Percentiles rank a stretch among this genome's conserved stretches.
Evolutionary conservation across 2,329 filamentous ascomycete genomes (phyloP).

Genomic region (Aureobasidium sp.): DNA sequence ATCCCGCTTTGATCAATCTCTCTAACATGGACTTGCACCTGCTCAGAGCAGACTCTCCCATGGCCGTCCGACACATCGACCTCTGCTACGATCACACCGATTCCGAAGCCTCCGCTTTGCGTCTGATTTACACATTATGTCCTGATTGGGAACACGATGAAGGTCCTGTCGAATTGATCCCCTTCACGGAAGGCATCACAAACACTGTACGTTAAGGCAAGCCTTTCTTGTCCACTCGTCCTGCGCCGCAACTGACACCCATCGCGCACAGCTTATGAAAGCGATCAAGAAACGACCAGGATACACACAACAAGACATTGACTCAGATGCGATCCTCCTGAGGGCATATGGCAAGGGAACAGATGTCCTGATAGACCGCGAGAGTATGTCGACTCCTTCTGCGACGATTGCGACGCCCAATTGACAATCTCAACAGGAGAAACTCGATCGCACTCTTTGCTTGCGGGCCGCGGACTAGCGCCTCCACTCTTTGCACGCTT

Average conservation of each 20-base stretch:
- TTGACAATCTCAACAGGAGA: slow-evolving; percentile 38
- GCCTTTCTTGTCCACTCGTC: not conserved
- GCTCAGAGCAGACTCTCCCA: slow-evolving; percentile 23
- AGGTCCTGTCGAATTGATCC: slow-evolving; percentile 71
- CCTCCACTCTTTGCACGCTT: slow-evolving; percentile 85
- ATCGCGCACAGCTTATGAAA: slow-evolving; percentile 52
- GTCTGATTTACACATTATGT: slow-evolving; percentile 67
- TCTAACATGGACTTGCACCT: slow-evolving; percentile 13
- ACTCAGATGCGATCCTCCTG: slow-evolving; percentile 77
- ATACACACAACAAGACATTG: slow-evolving; percentile 65
- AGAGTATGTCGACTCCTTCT: slow-evolving; percentile 54
- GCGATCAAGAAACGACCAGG: slow-evolving; percentile 62
- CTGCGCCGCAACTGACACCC: slow-evolving; percentile 1
- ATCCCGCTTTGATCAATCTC: not conserved
- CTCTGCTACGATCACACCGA: slow-evolving; percentile 70
- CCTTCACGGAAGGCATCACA: slow-evolving; percentile 96
- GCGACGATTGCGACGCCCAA: slow-evolving; percentile 15
- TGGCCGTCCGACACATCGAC: slow-evolving; percentile 49
- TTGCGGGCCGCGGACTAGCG: slow-evolving; percentile 74
- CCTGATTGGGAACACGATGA: slow-evolving; percentile 71
- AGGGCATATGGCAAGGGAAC: slow-evolving; percentile 92
- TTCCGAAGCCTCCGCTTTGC: slow-evolving; percentile 67
- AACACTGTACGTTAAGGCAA: slow-evolving; percentile 58
- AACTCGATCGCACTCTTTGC: slow-evolving; percentile 66
- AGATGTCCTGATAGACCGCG: slow-evolving; percentile 89